Evolutionary conservation across 163 green algal genomes (phyloP).

Genomic region (Chloroidium sp.): DNA sequence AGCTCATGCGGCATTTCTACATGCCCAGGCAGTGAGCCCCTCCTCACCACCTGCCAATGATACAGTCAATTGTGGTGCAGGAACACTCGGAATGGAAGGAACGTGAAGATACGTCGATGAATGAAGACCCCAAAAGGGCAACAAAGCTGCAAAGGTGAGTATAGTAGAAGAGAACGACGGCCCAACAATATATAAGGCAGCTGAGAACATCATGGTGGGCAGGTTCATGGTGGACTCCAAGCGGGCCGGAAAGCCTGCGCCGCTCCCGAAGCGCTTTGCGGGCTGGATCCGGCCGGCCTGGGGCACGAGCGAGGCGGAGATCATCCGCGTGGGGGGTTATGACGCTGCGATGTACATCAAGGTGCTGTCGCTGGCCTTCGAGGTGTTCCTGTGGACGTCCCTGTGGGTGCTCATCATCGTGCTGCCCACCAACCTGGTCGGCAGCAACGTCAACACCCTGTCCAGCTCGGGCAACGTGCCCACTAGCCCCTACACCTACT

Average conservation of each 20-base stretch:
- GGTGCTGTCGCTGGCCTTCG: slow-evolving; percentile 49
- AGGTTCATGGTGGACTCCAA: too few species aligned
- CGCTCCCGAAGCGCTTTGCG: not conserved
- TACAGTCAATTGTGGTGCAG: too few species aligned
- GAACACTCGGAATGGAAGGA: too few species aligned
- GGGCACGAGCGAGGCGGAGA: slow-evolving; percentile 26
- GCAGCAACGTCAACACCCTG: slow-evolving; percentile 3
- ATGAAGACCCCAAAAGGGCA: too few species aligned
- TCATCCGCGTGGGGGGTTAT: slow-evolving; percentile 46
- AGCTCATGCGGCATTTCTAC: too few species aligned
- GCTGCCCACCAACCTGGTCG: slow-evolving; percentile 57
- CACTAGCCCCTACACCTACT: slow-evolving; percentile 22
- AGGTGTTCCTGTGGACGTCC: slow-evolving; percentile 46
- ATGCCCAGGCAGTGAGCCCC: too few species aligned
- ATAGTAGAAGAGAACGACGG: too few species aligned
- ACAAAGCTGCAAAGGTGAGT: too few species aligned
- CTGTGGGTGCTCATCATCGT: slow-evolving; percentile 49
- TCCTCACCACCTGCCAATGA: too few species aligned
- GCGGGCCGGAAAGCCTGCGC: not conserved
- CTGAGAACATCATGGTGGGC: too few species aligned
- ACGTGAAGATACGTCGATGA: too few species aligned
- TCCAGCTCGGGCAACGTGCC: not conserved
- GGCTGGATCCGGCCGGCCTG: slow-evolving; percentile 7
- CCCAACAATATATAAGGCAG: too few species aligned
- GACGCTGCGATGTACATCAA: slow-evolving; percentile 67